A percentile compares a stretch with the other conserved stretches of the same genome.
These are phyloP conservation scores for Coelastrella sp. DNA, from an alignment of 139 green algal species.

Conservation along the genomic window DNA sequence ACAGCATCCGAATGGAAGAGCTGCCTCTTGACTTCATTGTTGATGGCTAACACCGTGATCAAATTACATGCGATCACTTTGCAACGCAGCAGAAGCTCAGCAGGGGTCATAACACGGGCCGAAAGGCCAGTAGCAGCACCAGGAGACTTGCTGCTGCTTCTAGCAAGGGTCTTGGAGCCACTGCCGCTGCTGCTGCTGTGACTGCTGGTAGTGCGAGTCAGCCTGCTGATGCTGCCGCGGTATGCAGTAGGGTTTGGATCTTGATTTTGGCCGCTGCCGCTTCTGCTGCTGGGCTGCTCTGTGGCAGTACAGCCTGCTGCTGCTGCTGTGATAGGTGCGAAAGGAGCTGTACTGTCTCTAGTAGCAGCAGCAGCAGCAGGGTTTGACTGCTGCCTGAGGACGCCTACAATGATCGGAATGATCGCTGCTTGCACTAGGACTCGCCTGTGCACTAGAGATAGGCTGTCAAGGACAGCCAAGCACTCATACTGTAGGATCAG, in stretches of 20 bases:
- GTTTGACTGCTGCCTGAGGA: slow-evolving; percentile 8
- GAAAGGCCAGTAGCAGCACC: slow-evolving; percentile 1
- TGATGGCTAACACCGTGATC: slow-evolving; percentile 44
- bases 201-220: not conserved
- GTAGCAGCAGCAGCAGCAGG: not conserved
- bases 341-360: not conserved
- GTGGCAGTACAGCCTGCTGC: not conserved
- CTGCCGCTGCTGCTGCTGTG: not conserved
- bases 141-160: not conserved
- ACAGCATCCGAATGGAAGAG: slow-evolving; percentile 46
- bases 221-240: not conserved
- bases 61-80: slow-evolving; percentile 43
- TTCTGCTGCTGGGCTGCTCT: not conserved
- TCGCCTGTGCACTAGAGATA: slow-evolving; percentile 27
- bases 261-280: too few species aligned
- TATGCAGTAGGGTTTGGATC: not conserved
- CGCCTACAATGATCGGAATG: slow-evolving; percentile 11
- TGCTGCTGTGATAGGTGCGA: not conserved
- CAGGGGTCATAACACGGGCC: not conserved
- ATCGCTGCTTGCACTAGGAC: slow-evolving; percentile 24
- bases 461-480: slow-evolving; percentile 17
- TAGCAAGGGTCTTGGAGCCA: not conserved
- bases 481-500: slow-evolving; percentile 37
- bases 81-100: slow-evolving; percentile 27
- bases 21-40: slow-evolving; percentile 41